Base-by-base conservation (phyloP, 148 eudicot species). In the Talinum fruticosum region DNA sequence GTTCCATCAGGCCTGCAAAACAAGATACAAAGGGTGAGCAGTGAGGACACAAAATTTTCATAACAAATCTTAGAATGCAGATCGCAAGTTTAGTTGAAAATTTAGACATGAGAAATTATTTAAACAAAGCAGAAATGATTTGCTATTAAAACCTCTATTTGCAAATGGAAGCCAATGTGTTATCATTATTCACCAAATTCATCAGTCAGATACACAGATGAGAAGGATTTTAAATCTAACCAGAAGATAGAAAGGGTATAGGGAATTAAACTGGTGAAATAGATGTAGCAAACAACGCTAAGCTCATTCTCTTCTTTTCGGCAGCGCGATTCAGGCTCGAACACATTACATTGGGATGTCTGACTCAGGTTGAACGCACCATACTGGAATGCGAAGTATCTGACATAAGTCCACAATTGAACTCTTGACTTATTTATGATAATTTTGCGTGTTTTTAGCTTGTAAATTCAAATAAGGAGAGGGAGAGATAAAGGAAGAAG, bases 1-100 rank as follows among this genome's bases (percentile, higher is more conserved):
- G 87, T 77, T 54, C 87, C 87, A 75, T 85, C 83, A 8, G 87
- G 83, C 83, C 87, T 85, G 76, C 76, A 69, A 53, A 79, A 69
- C 71, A 67, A 41, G 29, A 28, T 33, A 15, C 0, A 1, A 24
- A 54, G 29, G 23, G 36, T 1, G 10, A 64, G 37, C 5, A 71
- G 29, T 30, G 8, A 14, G 26, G 35, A 28, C 10, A 18, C 33
- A 53, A 7, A 8, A 53, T n/a, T 51, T 21, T 33, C 65, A 67
- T 30, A 15, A 76, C 18, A 5, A 38, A 23, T 53, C 10, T 38
- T 6, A 36, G 5, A 18, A 12, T 68, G 45, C 53, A 44, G 7
- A 6, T 33, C 12, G 35, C 57, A 77, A 76, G 57, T 49, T 49
- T 12, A 16, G 18, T 15, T 41, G n/a, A n/a, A n/a, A n/a, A n/a